Conservation (phyloP, 148 eudicot species). For the Oxyria digyna region DNA sequence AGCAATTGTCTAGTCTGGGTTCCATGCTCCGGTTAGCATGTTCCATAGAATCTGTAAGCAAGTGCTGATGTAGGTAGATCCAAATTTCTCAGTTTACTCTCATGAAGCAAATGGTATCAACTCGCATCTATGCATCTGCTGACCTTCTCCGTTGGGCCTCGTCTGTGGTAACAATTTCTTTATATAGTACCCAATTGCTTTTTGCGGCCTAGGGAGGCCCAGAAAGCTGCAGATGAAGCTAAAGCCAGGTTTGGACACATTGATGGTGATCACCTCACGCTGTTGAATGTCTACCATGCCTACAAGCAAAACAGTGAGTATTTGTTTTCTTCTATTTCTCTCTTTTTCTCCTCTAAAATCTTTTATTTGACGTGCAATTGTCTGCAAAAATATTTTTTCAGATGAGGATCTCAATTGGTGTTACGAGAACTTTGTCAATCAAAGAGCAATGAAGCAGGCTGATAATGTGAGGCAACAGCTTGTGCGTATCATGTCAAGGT, state of each 20-base stretch:
- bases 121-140: constrained; percentile 99
- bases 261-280: constrained; percentile 94
- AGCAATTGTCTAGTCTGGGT: constrained; percentile 82
- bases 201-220: constrained; percentile 99
- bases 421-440: constrained; percentile 81
- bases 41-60: constrained; percentile 74
- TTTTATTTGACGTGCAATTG: neutral
- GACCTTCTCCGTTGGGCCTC: constrained; percentile 95
- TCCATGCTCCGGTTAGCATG: constrained; percentile 78
- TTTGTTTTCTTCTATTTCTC: neutral
- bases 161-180: constrained; percentile 93
- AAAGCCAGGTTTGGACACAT: constrained; percentile 79
- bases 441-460: constrained; percentile 72
- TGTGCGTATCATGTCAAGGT: constrained; percentile 82
- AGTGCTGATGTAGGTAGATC: constrained; percentile 98
- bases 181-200: constrained; percentile 99
- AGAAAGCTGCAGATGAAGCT: constrained; percentile 95
- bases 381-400: constrained; percentile 9
- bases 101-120: constrained; percentile 94
- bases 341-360: neutral
- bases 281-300: constrained; percentile 92
- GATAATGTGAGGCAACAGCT: constrained; percentile 97
- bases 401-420: constrained; percentile 94
- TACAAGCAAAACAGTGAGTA: constrained; percentile 92
- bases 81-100: constrained; percentile 75